Percentiles rank a stretch among this genome's conserved stretches.
phyloP scores from a whole-genome alignment of 106 monocot species.

The Acorus gramineus region DNA sequence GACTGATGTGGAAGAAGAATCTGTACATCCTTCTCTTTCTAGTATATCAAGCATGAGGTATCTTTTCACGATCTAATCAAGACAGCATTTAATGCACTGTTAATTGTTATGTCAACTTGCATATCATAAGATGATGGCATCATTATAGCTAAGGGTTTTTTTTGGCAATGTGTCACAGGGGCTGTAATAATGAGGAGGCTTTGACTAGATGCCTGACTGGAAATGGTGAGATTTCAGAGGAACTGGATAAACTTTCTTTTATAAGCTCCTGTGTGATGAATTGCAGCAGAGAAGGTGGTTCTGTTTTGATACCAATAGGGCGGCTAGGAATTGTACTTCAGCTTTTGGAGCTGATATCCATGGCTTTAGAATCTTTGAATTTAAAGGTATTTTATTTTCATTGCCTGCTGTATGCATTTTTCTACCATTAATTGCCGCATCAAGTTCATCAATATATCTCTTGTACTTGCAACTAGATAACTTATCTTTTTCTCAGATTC shows the following conservation, averaged over 20 bases:
- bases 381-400: conserved; percentile 36
- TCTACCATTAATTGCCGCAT: background rate
- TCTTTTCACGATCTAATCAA: background rate
- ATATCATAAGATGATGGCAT: too few species aligned
- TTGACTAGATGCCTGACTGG: conserved; percentile 8
- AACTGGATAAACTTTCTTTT: conserved; percentile 60
- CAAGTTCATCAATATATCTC: background rate
- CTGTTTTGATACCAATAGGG: conserved; percentile 75
- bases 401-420: background rate
- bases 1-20: background rate
- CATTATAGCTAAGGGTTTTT: too few species aligned
- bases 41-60: conserved; percentile 20
- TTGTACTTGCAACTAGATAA: background rate
- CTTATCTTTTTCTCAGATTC: conserved; percentile 31
- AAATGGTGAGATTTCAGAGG: conserved; percentile 38
- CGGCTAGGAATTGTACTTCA: conserved; percentile 46
- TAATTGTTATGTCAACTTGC: too few species aligned
- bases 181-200: conserved; percentile 22
- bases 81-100: too few species aligned
- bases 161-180: conserved; percentile 5
- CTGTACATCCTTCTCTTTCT: conserved; percentile 9
- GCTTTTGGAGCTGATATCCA: conserved; percentile 61
- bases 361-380: conserved; percentile 34
- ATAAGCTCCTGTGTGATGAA: conserved; percentile 70
- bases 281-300: conserved; percentile 58